These are phyloP conservation scores for Aspergillus saccharolyticus DNA, from an alignment of 495 filamentous ascomycete genomes.

Conservation along the genomic window DNA sequence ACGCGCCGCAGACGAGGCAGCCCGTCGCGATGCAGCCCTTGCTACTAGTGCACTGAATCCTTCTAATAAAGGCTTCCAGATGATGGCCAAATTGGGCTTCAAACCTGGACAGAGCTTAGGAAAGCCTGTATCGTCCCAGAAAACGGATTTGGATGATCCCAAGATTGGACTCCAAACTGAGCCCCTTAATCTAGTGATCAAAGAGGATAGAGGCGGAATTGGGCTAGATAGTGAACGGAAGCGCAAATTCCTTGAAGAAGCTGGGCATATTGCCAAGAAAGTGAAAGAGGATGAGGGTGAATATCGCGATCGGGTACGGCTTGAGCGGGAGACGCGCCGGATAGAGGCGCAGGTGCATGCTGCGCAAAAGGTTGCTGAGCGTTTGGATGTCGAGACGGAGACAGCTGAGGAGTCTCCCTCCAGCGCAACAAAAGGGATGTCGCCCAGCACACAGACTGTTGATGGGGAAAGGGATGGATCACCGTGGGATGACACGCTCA, in stretches of 20 bases:
- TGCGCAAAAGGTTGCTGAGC: constrained; percentile 79
- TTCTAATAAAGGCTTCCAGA: constrained; percentile 75
- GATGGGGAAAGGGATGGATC: constrained; percentile 17
- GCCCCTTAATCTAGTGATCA: constrained; percentile 64
- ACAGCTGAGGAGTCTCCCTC: constrained; percentile 1
- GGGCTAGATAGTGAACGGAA: constrained; percentile 79
- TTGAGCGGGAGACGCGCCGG: constrained; percentile 67
- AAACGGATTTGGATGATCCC: constrained; percentile 5
- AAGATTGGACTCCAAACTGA: constrained; percentile 43
- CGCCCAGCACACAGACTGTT: constrained; percentile 8
- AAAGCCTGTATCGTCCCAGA: constrained; percentile 28
- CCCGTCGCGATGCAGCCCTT: constrained; percentile 69
- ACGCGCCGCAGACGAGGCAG: constrained; percentile 61
- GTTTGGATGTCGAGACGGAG: constrained; percentile 54
- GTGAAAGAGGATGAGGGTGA: constrained; percentile 63
- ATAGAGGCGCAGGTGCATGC: constrained; percentile 61
- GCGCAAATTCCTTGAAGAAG: constrained; percentile 67
- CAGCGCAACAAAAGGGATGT: neutral
- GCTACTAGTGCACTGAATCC: constrained; percentile 61
- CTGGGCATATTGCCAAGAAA: constrained; percentile 54
- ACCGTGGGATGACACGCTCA: constrained; percentile 15
- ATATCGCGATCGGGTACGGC: constrained; percentile 67
- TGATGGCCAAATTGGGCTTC: constrained; percentile 98
- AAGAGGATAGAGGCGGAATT: constrained; percentile 81
- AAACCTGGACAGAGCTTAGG: constrained; percentile 67